These are phyloP conservation scores for Capronia epimyces DNA, from an alignment of 2,329 filamentous ascomycete species.

Conservation along the genomic window DNA sequence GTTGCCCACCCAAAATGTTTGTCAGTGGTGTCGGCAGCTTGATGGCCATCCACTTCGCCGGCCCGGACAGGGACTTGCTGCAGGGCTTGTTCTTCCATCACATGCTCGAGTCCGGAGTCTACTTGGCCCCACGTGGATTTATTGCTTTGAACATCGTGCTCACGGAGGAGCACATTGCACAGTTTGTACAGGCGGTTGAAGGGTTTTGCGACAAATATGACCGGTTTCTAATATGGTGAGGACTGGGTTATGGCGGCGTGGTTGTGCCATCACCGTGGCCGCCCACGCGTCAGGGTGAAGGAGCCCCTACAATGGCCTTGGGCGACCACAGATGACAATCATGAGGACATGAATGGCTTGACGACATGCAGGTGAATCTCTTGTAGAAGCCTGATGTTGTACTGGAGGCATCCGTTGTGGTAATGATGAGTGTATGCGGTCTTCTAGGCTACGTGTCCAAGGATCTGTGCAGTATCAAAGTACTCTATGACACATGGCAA, in stretches of 20 bases:
- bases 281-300: too few relatives aligned
- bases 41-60: conserved; percentile 31
- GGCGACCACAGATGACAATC: too few relatives aligned
- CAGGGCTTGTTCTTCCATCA: conserved; percentile 31
- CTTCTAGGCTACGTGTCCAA: too few relatives aligned
- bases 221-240: conserved; percentile 16
- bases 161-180: conserved; percentile 22
- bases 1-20: conserved; percentile 28
- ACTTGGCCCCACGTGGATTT: conserved; percentile 33
- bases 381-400: too few relatives aligned
- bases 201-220: conserved; percentile 19
- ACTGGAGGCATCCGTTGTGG: too few relatives aligned
- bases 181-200: conserved; percentile 23
- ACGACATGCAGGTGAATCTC: too few relatives aligned
- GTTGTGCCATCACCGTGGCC: too few relatives aligned
- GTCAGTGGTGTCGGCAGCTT: conserved; percentile 34
- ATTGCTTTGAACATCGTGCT: conserved; percentile 32
- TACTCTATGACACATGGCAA: too few relatives aligned
- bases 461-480: too few relatives aligned
- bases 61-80: conserved; percentile 22
- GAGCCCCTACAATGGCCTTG: too few relatives aligned
- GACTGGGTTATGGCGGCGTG: background rate
- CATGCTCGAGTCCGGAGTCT: conserved; percentile 31
- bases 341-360: too few relatives aligned
- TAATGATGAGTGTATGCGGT: too few relatives aligned